Evolutionary conservation across 1,139 yeast species (phyloP).

Genomic region (Taiozyma sp.): DNA sequence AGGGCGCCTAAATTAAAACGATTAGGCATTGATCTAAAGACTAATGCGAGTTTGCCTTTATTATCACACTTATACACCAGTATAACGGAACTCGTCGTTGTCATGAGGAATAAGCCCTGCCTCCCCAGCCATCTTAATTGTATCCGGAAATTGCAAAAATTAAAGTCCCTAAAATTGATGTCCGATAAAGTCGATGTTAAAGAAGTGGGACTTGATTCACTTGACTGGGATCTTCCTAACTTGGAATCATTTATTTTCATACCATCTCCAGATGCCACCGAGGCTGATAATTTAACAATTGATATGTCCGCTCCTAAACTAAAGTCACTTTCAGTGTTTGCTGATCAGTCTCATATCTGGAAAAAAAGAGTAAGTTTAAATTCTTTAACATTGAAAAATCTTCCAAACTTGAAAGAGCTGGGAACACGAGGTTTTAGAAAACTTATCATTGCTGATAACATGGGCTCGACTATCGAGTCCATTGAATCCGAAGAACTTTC

Average conservation of each 20-base stretch:
- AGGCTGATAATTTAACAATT: neutral
- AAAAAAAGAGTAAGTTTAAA: no score
- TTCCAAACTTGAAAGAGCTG: neutral
- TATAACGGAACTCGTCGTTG: no score
- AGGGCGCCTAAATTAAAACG: neutral
- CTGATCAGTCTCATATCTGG: no score
- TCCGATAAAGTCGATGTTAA: neutral
- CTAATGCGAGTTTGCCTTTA: neutral
- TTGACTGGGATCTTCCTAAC: neutral
- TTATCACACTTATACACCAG: neutral
- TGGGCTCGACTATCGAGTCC: no score
- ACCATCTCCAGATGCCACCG: neutral
- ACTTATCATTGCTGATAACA: no score
- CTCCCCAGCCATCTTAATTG: neutral
- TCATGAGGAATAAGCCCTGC: no score
- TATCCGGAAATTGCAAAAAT: no score
- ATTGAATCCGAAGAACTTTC: no score
- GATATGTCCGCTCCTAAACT: neutral
- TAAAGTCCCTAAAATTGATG: neutral
- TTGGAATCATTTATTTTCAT: neutral
- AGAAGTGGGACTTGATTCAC: neutral
- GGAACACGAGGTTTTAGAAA: no score
- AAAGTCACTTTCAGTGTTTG: neutral
- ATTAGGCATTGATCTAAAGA: no score
- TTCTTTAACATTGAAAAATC: neutral